These are phyloP conservation scores for Xylariales sp. DNA, from an alignment of 2,329 filamentous ascomycete species.

Conservation along the genomic window DNA sequence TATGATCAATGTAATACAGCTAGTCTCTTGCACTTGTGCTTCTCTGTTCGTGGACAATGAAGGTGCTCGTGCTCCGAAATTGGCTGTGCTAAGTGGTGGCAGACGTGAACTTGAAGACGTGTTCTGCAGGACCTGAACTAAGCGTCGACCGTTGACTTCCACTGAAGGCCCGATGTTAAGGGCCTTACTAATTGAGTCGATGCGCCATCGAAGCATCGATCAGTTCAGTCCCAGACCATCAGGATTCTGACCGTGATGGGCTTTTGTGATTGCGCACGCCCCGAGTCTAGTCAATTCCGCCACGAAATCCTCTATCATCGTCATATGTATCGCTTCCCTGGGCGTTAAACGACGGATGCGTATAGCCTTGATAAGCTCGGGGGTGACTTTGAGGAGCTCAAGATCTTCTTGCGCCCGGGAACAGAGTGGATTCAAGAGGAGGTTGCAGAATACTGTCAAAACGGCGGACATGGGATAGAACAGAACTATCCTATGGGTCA, in stretches of 20 bases:
- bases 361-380: slow-evolving; percentile 38
- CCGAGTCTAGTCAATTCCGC: slow-evolving; percentile 31
- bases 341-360: slow-evolving; percentile 23
- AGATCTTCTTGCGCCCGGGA: slow-evolving; percentile 40
- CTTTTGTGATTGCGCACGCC: slow-evolving; percentile 32
- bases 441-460: slow-evolving; percentile 50
- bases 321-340: slow-evolving; percentile 31
- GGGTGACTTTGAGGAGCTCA: slow-evolving; percentile 36
- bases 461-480: slow-evolving; percentile 54
- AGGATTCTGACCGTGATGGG: background rate
- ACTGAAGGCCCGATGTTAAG: too few species aligned
- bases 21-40: too few species aligned
- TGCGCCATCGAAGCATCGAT: too few species aligned
- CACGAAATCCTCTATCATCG: slow-evolving; percentile 34
- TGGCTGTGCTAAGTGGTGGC: too few species aligned
- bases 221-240: too few species aligned
- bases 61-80: too few species aligned
- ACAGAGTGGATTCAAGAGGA: slow-evolving; percentile 43
- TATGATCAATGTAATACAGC: too few species aligned
- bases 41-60: too few species aligned
- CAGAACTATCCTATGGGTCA: slow-evolving; percentile 40
- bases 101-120: too few species aligned
- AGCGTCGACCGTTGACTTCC: too few species aligned
- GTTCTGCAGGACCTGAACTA: too few species aligned
- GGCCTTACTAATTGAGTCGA: too few species aligned